Conservation (phyloP, 306 rosid genomes). For the Nissolia schottii region DNA sequence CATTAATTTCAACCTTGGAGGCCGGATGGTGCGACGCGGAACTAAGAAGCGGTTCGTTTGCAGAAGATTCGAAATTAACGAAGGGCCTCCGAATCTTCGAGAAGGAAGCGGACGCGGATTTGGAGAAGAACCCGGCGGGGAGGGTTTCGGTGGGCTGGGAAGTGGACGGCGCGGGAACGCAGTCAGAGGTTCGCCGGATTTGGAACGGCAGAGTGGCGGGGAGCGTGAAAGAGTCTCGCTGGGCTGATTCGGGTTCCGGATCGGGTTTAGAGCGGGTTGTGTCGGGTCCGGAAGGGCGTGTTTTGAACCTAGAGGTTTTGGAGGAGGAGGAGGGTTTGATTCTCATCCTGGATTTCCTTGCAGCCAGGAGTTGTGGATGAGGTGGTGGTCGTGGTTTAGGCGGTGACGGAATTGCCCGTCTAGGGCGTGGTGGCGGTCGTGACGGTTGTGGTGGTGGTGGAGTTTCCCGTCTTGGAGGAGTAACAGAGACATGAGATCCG, state of each 20-base stretch:
- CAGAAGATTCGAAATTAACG: constrained; percentile 32
- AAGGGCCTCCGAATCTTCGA: constrained; percentile 48
- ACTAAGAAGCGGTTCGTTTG: constrained; percentile 18
- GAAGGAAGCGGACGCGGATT: constrained; percentile 57
- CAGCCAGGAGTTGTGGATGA: constrained; percentile 16
- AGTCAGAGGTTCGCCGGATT: constrained; percentile 51
- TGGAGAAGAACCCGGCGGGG: constrained; percentile 59
- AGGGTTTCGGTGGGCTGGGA: constrained; percentile 46
- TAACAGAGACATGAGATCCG: constrained; percentile 80
- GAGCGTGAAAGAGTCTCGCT: constrained; percentile 15
- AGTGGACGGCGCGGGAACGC: constrained; percentile 22
- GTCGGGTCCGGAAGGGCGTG: constrained; percentile 18
- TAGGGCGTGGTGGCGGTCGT: constrained; percentile 14
- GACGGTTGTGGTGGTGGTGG: constrained; percentile 31
- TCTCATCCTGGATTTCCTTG: constrained; percentile 27
- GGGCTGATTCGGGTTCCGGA: neutral
- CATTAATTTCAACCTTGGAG: neutral
- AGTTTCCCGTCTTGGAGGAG: constrained; percentile 66
- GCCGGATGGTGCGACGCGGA: neutral
- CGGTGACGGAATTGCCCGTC: constrained; percentile 66
- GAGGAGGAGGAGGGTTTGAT: constrained; percentile 22
- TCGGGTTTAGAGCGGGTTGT: neutral
- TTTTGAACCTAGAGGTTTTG: constrained; percentile 38
- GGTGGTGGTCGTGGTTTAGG: constrained; percentile 21
- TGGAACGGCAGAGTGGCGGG: constrained; percentile 52